phyloP scores from a whole-genome alignment of 192 early-diverging fungal genomes.

The Backusella sp. region DNA sequence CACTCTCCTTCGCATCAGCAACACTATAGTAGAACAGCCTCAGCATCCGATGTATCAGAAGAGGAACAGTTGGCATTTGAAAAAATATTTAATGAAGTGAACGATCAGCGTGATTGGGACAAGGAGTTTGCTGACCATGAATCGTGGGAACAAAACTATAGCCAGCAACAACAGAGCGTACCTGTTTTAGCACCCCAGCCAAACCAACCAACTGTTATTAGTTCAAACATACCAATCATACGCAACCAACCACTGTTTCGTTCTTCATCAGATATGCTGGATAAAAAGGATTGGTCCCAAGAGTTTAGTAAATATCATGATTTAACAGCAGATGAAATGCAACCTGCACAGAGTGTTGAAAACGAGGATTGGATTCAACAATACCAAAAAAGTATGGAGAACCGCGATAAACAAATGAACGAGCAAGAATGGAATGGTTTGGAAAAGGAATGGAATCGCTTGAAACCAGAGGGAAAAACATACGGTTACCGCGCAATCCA shows the following conservation, averaged over 20 bases:
- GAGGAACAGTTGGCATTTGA: constrained; percentile 17
- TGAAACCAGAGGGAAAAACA: constrained; percentile 26
- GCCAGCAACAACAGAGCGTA: not conserved
- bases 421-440: constrained; percentile 70
- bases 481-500: constrained; percentile 53
- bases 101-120: constrained; percentile 4
- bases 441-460: constrained; percentile 69
- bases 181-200: not conserved
- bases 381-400: constrained; percentile 68
- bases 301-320: constrained; percentile 16
- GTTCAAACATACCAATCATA: not conserved
- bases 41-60: constrained; percentile 10
- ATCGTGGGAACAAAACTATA: not conserved
- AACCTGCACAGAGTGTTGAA: constrained; percentile 45
- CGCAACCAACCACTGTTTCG: not conserved
- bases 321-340: constrained; percentile 43
- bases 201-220: not conserved
- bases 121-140: constrained; percentile 15
- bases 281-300: constrained; percentile 10
- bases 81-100: constrained; percentile 3
- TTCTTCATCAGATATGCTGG: not conserved
- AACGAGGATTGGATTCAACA: constrained; percentile 66
- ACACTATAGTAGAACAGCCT: not conserved
- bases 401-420: constrained; percentile 35
- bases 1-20: not conserved